Conservation (phyloP, 2,329 filamentous ascomycete species). For the Kalaharituber pfeilii region DNA sequence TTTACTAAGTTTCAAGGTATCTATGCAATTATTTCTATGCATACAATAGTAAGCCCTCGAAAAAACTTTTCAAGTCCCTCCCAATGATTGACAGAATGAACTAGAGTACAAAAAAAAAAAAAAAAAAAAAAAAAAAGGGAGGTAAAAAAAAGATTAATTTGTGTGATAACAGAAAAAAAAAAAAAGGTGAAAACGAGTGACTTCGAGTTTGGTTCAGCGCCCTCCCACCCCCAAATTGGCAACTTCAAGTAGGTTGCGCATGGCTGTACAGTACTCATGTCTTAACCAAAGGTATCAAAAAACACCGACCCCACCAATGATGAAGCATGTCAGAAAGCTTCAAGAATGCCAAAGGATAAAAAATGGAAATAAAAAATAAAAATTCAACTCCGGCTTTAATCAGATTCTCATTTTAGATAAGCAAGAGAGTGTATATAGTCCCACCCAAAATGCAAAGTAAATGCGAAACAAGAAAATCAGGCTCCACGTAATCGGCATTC, state of each 20-base stretch:
- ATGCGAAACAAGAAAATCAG: no score
- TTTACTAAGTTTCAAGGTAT: background rate
- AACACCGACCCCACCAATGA: no score
- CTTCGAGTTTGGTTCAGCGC: background rate
- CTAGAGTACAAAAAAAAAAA: background rate
- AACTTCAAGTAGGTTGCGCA: no score
- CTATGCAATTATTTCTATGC: background rate
- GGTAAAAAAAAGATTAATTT: background rate
- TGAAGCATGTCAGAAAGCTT: background rate
- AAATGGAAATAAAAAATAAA: background rate
- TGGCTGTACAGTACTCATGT: no score
- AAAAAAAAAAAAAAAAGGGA: background rate
- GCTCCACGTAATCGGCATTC: no score
- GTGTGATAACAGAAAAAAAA: background rate
- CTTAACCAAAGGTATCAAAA: no score
- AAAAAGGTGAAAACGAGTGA: background rate
- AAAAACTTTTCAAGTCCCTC: background rate
- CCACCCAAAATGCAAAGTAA: no score
- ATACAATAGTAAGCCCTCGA: background rate
- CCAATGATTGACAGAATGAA: background rate
- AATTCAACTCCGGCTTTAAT: no score
- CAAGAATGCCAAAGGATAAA: background rate
- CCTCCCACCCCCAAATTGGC: no score
- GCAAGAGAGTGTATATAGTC: no score
- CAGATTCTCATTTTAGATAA: no score